Base-by-base conservation (phyloP, 1,139 yeast species). In the Dujonia santamariae region DNA sequence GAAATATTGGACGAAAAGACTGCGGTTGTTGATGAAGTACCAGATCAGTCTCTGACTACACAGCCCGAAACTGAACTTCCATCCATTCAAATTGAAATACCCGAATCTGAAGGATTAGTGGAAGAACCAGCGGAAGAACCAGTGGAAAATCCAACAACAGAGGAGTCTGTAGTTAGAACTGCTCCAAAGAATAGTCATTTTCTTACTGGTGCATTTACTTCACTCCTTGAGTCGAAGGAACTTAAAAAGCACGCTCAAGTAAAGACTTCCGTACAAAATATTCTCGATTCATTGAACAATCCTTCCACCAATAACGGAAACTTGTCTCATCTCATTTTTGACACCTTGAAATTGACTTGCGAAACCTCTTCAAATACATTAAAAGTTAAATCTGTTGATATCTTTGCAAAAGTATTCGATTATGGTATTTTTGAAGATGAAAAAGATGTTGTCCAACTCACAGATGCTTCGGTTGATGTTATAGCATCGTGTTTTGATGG, bases 401-500 rank as follows among this genome's bases (percentile, higher is more conserved):
- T 67, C 5, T 69, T 69, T 44, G 73, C 72, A 18, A 67, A 69
- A 43, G 48, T 68, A 21, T 69, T 69, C 40, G 75, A 69, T 44
- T 63, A 63, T 40, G 65, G 67, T 3, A 65, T 57, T 36, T 67
- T 65, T 42, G 68, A 61, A 25, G 63, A 61, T 38, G 59, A 57
- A 26, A 42, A 39, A 4, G 72, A 67, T 33, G 69, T 71, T 34
- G 71, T 79, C 17, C 72, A 75, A 18, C 55, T 88, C 40, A 79
- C 95, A 23, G 95, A 88, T 51, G 85, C 85, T 14, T 88, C 96
- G 1, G 85, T 94, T 19, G 84, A 84, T 43, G 84, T 88, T 9
- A 86, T 90, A 20, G 78, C 95, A 26, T 80, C 84, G 15, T 85
- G 95, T 45, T 90, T 86, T 56, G 87, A 83, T 41, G 95, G 95